These are phyloP conservation scores for Hypoxylon intermedium DNA, from an alignment of 495 filamentous ascomycete species.

Conservation along the genomic window DNA sequence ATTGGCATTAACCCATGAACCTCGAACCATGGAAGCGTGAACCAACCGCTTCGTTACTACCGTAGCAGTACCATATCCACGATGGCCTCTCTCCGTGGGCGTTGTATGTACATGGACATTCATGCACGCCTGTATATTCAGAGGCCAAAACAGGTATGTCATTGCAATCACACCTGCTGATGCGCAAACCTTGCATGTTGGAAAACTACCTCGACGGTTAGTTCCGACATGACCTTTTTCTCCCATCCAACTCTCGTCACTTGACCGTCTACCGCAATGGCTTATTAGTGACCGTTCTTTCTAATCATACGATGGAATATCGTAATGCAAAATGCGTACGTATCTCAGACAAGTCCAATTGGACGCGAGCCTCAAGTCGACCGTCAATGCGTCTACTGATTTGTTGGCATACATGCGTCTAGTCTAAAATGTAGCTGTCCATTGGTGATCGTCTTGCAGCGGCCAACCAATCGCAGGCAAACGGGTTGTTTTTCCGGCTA, in stretches of 20 bases:
- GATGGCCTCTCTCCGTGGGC: conserved; percentile 9
- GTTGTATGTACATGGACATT: conserved; percentile 1
- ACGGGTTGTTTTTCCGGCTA: conserved; percentile 34
- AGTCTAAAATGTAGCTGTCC: conserved; percentile 24
- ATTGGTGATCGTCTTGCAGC: conserved; percentile 32
- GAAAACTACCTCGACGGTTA: conserved; percentile 30
- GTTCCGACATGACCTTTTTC: conserved; percentile 22
- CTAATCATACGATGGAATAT: conserved; percentile 39
- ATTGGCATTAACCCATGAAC: conserved; percentile 36
- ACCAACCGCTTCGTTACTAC: conserved; percentile 38
- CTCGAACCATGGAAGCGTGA: conserved; percentile 39
- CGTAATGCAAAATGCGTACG: conserved; percentile 28
- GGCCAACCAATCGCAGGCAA: conserved; percentile 29
- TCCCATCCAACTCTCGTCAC: conserved; percentile 19
- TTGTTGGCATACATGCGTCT: conserved; percentile 38
- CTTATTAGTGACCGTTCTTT: conserved; percentile 19
- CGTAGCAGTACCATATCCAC: conserved; percentile 31
- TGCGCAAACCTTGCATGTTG: conserved; percentile 37
- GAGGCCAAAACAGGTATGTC: conserved; percentile 32
- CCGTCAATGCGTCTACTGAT: conserved; percentile 37
- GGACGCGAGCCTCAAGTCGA: conserved; percentile 36
- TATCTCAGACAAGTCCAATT: conserved; percentile 34
- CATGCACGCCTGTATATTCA: conserved; percentile 22
- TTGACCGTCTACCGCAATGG: conserved; percentile 21
- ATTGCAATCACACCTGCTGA: conserved; percentile 37